Evolutionary conservation across 2,329 filamentous ascomycete species (phyloP).

Genomic region (Exophiala lecanii-corni): DNA sequence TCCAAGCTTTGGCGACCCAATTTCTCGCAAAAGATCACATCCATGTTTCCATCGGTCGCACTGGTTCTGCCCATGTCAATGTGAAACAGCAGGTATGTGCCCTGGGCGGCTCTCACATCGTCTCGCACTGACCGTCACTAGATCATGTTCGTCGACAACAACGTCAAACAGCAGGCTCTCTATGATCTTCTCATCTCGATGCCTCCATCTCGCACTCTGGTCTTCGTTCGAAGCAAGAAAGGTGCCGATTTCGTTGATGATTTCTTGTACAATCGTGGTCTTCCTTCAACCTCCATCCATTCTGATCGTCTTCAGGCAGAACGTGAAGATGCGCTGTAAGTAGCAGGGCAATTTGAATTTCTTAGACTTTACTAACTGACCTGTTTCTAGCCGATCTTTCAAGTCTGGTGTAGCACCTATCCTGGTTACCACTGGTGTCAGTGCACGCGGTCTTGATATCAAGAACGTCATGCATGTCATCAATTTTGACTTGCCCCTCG

Average conservation of each 20-base stretch:
- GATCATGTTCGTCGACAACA: constrained; percentile 62
- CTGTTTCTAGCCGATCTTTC: constrained; percentile 62
- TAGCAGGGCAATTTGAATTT: constrained; percentile 18
- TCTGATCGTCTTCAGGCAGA: constrained; percentile 81
- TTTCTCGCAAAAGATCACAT: constrained; percentile 71
- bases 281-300: constrained; percentile 87
- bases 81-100: constrained; percentile 63
- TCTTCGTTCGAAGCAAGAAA: constrained; percentile 82
- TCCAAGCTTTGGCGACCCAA: constrained; percentile 70
- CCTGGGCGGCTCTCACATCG: background rate
- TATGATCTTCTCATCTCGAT: constrained; percentile 67
- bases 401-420: constrained; percentile 70
- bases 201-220: constrained; percentile 70
- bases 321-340: constrained; percentile 81
- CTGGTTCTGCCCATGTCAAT: constrained; percentile 76
- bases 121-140: constrained; percentile 29
- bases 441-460: constrained; percentile 76
- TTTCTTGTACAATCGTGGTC: constrained; percentile 70
- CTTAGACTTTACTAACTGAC: background rate
- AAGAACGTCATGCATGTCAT: constrained; percentile 84
- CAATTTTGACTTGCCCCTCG: constrained; percentile 81
- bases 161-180: constrained; percentile 65
- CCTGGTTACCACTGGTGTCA: constrained; percentile 78
- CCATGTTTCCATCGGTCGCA: constrained; percentile 79
- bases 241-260: constrained; percentile 82